Evolutionary conservation across 2,329 filamentous ascomycete species (phyloP), one percentile per base, ranked within the genome.

Genomic region (Emergomyces orientalis): DNA sequence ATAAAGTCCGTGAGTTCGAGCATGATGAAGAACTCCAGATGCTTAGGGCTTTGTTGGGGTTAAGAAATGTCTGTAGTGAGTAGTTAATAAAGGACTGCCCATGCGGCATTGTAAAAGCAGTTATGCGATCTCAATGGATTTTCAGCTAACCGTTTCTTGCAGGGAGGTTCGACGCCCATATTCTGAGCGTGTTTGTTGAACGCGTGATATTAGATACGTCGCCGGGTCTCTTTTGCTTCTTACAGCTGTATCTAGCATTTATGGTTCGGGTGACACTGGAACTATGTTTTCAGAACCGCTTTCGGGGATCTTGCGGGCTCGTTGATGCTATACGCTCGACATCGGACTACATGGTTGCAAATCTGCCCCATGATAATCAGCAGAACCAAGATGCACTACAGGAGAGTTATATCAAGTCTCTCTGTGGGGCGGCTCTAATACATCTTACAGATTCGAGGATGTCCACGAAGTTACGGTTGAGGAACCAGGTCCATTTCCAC

Each of bases 361-460:
- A 59, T 32, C 37, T 59, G 9, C 22, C 39, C 25, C 25, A 59
- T 30, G 22, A 59, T 30, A 30, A 30, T n/a, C 22, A 45, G 22
- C n/a, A 32, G 25, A 14, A 32, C 37, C 22, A 11, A 41, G 39
- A 52, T 30, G n/a, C 14, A 19, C n/a, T 19, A 37, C 49, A 8
- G 25, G 30, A 39, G 22, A 37, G 9, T 6, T 60, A 43, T 37
- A 27, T 52, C n/a, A 54, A 13, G n/a, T 39, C 56, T 59, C 41
- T 59, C 17, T 43, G 41, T n/a, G 41, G 56, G 3, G 39, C 41
- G 25, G 41, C 56, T 25, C 17, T 59, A 4, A 14, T 59, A 59
- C 41, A 59, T 59, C 56, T 59, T 59, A 59, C 39, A 19, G 56
- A 59, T n/a, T 45, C 41, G 25, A 59, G 56, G 22, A 59, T 59